A percentile compares a stretch with the other conserved stretches of the same genome.
Conservation (phyloP, 306 rosid genomes). For the Calophaca sinica region DNA sequence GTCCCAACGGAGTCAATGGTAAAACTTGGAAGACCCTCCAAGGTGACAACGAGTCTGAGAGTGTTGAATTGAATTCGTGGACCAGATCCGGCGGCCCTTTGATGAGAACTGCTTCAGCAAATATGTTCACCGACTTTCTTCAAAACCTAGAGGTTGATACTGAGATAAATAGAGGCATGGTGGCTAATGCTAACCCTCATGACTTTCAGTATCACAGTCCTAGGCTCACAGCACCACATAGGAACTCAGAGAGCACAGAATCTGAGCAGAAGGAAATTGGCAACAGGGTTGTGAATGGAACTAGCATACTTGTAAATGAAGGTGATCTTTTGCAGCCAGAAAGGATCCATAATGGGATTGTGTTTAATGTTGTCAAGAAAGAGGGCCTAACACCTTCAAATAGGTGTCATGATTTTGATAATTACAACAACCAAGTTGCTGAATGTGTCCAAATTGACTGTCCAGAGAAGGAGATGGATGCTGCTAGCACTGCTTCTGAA, state of each 20-base stretch:
- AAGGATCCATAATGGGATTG: constrained; percentile 78
- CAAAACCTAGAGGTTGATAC: constrained; percentile 74
- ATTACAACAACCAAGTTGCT: constrained; percentile 62
- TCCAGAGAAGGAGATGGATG: constrained; percentile 72
- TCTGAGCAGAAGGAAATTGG: constrained; percentile 61
- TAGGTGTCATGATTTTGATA: constrained; percentile 65
- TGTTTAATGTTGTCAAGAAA: constrained; percentile 87
- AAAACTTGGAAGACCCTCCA: constrained; percentile 62
- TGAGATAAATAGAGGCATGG: constrained; percentile 59
- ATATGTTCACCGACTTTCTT: constrained; percentile 76
- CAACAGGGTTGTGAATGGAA: constrained; percentile 57
- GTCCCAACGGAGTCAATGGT: constrained; percentile 47
- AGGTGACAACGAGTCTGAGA: constrained; percentile 66
- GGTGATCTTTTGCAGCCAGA: constrained; percentile 97
- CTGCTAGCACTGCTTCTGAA: constrained; percentile 70
- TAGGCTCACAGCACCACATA: constrained; percentile 61
- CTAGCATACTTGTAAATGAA: constrained; percentile 70
- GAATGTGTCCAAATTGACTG: constrained; percentile 77
- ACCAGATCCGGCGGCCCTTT: constrained; percentile 95
- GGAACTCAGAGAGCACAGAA: constrained; percentile 62
- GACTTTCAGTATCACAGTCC: constrained; percentile 58
- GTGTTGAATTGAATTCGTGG: constrained; percentile 69
- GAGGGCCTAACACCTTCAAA: constrained; percentile 65
- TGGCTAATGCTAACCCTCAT: constrained; percentile 51
- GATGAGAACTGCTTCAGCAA: constrained; percentile 90